Evolutionary conservation across 2,329 filamentous ascomycete species (phyloP), one percentile per base, ranked within the genome.

Genomic region (Fusarium luffae): DNA sequence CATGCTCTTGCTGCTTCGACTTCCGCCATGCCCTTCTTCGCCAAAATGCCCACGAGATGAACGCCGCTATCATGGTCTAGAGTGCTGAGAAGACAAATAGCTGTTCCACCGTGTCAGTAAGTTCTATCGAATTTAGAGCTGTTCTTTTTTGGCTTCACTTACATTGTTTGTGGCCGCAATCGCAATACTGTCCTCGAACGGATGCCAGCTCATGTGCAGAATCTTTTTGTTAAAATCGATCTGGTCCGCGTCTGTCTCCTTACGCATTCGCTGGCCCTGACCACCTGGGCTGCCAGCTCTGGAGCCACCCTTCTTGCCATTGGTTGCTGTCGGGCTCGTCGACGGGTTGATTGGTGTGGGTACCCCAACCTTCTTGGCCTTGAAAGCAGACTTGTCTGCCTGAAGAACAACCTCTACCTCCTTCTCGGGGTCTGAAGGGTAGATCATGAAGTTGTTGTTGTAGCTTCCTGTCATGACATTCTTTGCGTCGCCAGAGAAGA

Each of bases 361-460:
- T 52, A 99, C 93, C 68, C 96, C 96, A 71, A 99, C 95, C 86
- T 98, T 99, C 90, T 99, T 99, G 37, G 96, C 96, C 84, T 99
- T 99, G 89, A 99, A 99, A 13, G 96, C 96, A 59, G 94, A 97
- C 85, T 99, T 99, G 80, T 99, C 96, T 41, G 96, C 96, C 81
- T 99, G 96, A 60, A 99, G 85, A 48, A 99, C 96, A 49, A 99
- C 94, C 81, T 99, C 96, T 5, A 95, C 95, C 79, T 99, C 96
- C 83, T 97, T 97, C 72, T 95, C 93, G 9, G 94, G 93, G 76
- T 98, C 95, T 27, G 94, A 96, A 7, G 96, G 96, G 80, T 98
- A 99, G 78, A 99, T 99, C 96, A 99, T 99, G 86, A 99, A 98
- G 84, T 99, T 99, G 85, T 99, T 99, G 87, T 99, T 99, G 86